phyloP scores from a whole-genome alignment of 495 filamentous ascomycete genomes.

The Neurospora sp. region DNA sequence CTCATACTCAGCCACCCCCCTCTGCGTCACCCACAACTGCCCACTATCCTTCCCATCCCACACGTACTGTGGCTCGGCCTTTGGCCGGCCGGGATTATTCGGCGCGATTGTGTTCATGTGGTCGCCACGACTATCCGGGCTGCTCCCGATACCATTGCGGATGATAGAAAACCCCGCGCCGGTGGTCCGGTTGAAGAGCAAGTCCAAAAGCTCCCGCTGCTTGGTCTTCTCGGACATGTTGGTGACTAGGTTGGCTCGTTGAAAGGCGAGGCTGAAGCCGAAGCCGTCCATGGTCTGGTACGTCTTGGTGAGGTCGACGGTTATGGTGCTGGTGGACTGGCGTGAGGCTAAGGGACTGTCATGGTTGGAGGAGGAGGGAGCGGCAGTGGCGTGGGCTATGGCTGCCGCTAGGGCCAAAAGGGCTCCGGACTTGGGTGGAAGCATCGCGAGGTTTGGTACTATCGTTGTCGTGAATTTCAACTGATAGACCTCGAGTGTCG shows the following conservation, averaged over 20 bases:
- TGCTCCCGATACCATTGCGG: constrained; percentile 46
- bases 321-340: constrained; percentile 27
- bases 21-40: constrained; percentile 42
- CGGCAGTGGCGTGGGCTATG: not conserved
- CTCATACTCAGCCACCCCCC: constrained; percentile 36
- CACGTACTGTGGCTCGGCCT: constrained; percentile 30
- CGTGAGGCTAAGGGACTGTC: constrained; percentile 9
- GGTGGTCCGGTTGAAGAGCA: constrained; percentile 39
- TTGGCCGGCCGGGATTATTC: constrained; percentile 32
- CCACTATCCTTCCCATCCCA: constrained; percentile 45
- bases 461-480: not conserved
- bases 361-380: not conserved
- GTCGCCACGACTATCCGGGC: constrained; percentile 31
- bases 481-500: not conserved
- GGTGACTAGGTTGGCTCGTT: constrained; percentile 42
- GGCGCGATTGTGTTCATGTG: constrained; percentile 41
- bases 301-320: constrained; percentile 29
- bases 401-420: constrained; percentile 11
- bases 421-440: not conserved
- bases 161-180: constrained; percentile 47
- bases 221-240: constrained; percentile 36
- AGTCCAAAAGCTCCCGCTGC: constrained; percentile 35
- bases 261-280: constrained; percentile 44
- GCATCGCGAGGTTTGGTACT: not conserved
- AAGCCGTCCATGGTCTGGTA: constrained; percentile 44